A percentile compares a stretch with the other conserved stretches of the same genome.
Conservation (phyloP, 2,329 filamentous ascomycete genomes). For the Botrytis elliptica region DNA sequence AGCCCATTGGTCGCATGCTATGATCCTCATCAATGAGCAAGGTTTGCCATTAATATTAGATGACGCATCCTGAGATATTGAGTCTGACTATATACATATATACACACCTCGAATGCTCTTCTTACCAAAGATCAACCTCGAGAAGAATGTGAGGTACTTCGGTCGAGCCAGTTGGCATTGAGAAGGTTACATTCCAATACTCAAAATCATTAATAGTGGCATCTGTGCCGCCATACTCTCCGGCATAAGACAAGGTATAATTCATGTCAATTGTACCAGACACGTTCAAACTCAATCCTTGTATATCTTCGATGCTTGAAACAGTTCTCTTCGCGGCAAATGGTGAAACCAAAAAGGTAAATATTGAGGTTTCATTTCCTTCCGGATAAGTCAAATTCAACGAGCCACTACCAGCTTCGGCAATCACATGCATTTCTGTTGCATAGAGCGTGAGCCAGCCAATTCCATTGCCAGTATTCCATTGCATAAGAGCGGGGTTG, state of each 20-base stretch:
- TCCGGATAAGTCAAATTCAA: constrained; percentile 54
- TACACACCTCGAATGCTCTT: background rate
- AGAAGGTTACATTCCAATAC: constrained; percentile 11
- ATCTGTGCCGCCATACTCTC: constrained; percentile 1
- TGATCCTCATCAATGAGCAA: background rate
- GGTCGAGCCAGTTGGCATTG: background rate
- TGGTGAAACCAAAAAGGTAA: constrained; percentile 51
- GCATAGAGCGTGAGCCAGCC: constrained; percentile 38
- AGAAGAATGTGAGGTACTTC: background rate
- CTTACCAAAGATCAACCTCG: constrained; percentile 3
- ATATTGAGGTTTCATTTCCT: constrained; percentile 50
- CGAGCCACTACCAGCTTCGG: constrained; percentile 43
- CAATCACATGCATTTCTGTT: constrained; percentile 44
- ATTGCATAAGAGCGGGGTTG: constrained; percentile 60
- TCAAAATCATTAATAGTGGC: constrained; percentile 14
- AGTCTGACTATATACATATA: background rate
- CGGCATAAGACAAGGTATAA: constrained; percentile 4
- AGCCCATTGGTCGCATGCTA: background rate
- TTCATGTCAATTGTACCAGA: constrained; percentile 29
- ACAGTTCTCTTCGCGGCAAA: constrained; percentile 48
- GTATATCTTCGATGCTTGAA: constrained; percentile 47
- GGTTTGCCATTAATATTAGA: background rate
- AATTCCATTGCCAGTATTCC: constrained; percentile 46
- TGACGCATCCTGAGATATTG: background rate
- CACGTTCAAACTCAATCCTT: constrained; percentile 48